Evolutionary conservation across 768 basidiomycete genomes (phyloP), one percentile per base, ranked within the genome.

Genomic region (Lepiota venenata): DNA sequence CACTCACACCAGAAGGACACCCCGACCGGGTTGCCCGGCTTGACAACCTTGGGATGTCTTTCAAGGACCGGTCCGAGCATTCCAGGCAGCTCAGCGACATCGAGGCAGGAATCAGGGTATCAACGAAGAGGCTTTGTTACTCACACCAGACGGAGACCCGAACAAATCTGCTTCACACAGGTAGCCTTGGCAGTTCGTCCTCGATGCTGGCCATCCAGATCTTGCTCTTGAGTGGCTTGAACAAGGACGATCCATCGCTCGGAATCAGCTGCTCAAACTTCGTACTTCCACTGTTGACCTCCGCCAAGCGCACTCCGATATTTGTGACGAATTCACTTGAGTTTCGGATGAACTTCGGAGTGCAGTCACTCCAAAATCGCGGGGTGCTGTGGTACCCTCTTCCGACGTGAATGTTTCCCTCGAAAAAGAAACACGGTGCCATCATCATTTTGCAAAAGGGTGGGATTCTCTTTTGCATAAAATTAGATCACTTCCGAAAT

Each of bases 151-250:
- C 14, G 41, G 22, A 9, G 8, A 45, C 20, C 44, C 44, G 7
- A 11, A 22, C n/a, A 21, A 25, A n/a, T 18, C 44, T 4, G 9
- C 1, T 6, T 29, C 25, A 29, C 20, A 14, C 22, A 15, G 20
- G 22, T 29, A 21, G 22, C 29, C 44, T 45, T 5, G 44, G 44
- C 1, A 11, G 32, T 32, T 32, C 10, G 32, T 8, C 4, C 32
- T 32, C 10, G 32, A 32, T 11, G 32, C 10, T 9, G 32, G 8
- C 10, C 3, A 32, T 2, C 6, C 32, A 11, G 29, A 48, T 9
- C 41, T 39, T 12, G 61, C 63, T 32, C 40, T 64, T 6, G 59
- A 64, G 45, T 64, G 63, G 63, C 47, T 64, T 9, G 63, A 64
- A 48, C 52, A 60, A 39, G 61, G 63, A 16, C 55, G 63, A 7